phyloP scores from a whole-genome alignment of 164 flowering plant genomes.

The Liriodendron chinense region DNA sequence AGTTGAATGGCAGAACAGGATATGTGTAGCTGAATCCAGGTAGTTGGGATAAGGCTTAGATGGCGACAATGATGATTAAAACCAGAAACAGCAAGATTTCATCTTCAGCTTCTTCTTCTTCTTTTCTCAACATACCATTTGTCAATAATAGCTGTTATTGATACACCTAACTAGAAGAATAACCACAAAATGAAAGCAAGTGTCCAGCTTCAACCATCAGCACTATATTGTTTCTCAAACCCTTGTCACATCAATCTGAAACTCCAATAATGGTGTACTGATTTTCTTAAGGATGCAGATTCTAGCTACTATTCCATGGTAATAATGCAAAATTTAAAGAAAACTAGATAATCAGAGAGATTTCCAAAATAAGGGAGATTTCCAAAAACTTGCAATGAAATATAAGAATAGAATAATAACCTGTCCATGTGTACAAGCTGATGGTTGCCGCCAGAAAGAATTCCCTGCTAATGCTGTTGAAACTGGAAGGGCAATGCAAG shows the following conservation, averaged over 20 bases:
- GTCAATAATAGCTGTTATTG: too few relatives aligned
- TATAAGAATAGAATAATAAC: constrained; percentile 25
- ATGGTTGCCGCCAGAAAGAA: constrained; percentile 76
- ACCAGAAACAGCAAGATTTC: too few relatives aligned
- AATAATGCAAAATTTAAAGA: not conserved
- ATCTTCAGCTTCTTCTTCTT: too few relatives aligned
- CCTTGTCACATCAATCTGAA: not conserved
- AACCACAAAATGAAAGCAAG: too few relatives aligned
- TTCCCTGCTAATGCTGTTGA: constrained; percentile 63
- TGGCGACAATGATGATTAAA: too few relatives aligned
- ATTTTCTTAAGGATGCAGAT: not conserved
- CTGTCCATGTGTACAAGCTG: constrained; percentile 70
- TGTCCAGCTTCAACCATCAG: too few relatives aligned
- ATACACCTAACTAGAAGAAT: too few relatives aligned
- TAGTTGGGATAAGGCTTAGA: too few relatives aligned
- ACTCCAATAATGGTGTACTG: not conserved
- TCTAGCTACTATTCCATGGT: not conserved
- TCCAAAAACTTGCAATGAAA: not conserved
- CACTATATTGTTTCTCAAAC: not conserved
- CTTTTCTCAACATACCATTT: too few relatives aligned
- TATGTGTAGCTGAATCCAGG: too few relatives aligned
- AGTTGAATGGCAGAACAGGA: too few relatives aligned
- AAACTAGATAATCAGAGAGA: not conserved
- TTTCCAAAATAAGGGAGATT: too few relatives aligned
- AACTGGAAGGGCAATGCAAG: constrained; percentile 41